Conservation (phyloP, 225 moss, liverwort and hornwort species). For the Polytrichum commune region DNA sequence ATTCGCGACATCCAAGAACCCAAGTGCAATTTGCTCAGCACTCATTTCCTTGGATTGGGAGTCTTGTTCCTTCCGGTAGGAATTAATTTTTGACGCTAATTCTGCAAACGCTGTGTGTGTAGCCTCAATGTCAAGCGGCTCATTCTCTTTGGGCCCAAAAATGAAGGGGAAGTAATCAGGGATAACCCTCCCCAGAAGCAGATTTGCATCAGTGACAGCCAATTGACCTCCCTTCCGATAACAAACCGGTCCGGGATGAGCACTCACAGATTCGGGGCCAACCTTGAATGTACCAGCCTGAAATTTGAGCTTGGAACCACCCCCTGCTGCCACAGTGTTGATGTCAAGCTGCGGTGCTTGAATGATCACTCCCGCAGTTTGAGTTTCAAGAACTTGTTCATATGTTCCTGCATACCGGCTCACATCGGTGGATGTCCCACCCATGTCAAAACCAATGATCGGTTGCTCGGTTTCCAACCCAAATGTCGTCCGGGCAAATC, state of each 20-base stretch:
- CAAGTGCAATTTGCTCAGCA: slow-evolving; percentile 82
- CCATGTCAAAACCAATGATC: slow-evolving; percentile 99
- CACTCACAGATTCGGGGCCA: slow-evolving; percentile 94
- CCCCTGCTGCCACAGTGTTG: slow-evolving; percentile 96
- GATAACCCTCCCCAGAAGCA: slow-evolving; percentile 88
- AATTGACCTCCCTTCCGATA: slow-evolving; percentile 96
- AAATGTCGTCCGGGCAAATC: slow-evolving; percentile 85
- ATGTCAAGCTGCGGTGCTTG: slow-evolving; percentile 99
- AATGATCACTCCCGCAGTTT: slow-evolving; percentile 94
- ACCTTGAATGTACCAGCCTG: slow-evolving; percentile 93
- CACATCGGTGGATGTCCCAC: slow-evolving; percentile 95
- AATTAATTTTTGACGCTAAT: slow-evolving; percentile 58
- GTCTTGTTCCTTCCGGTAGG: slow-evolving; percentile 72
- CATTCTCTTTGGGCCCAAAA: slow-evolving; percentile 85
- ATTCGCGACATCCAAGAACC: slow-evolving; percentile 93
- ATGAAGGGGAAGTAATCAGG: slow-evolving; percentile 95
- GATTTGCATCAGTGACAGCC: slow-evolving; percentile 96
- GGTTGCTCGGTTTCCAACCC: slow-evolving; percentile 82
- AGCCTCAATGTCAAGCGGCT: slow-evolving; percentile 77
- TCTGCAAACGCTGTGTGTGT: slow-evolving; percentile 62
- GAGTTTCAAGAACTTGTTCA: slow-evolving; percentile 96
- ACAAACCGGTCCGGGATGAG: slow-evolving; percentile 97
- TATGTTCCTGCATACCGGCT: slow-evolving; percentile 89
- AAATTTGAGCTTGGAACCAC: slow-evolving; percentile 89
- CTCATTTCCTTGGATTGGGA: slow-evolving; percentile 65